Evolutionary conservation across 2,329 filamentous ascomycete species (phyloP), one percentile per base, ranked within the genome.

Genomic region (Blastomyces parvus): DNA sequence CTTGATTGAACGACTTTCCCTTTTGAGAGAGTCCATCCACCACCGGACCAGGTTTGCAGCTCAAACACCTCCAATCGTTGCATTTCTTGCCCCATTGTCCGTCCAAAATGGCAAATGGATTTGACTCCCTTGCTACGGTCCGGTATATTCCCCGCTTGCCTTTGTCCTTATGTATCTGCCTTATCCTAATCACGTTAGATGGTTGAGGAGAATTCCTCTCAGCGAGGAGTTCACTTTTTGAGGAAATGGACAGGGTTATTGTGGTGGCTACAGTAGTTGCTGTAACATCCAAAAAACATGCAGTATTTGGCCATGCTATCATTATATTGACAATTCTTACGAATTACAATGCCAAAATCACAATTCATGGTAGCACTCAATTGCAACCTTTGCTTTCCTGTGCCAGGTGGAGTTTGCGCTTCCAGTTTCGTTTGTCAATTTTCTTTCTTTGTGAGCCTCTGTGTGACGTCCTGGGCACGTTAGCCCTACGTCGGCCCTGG

Each of bases 21-120:
- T 33, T 59, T 59, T 48, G 42, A 48, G 58, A 48, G 58, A 59
- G 14, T 48, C 17, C 42, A 59, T 36, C 9, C 9, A 38, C 36
- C 36, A 30, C 27, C 27, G 2, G 27, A 4, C 2, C 27, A 53
- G 8, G 9, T 3, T 22, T 52, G 22, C 22, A 9, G 4, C 14
- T 52, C 42, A n/a, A n/a, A 46, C 42, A 3, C 17, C 48, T 25
- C 27, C 50, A 30, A 53, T 38, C 9, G 36, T 38, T 13, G 9
- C 36, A 38, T 11, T 36, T 38, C 7, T 8, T 1, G 7, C 33
- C 36, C 7, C 36, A 8, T 13, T 8, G 7, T 38, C 25, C 33
- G 4, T 58, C 55, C 33, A 58, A 58, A 58, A 58, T 40, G 55
- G 55, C n/a, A 58, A 58, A 42, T 42, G 55, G 25, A 58, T 22